Percentiles rank a stretch among this genome's conserved stretches.
Evolutionary conservation across 2,329 filamentous ascomycete species (phyloP).

Genomic region (Escovopsis sp.): DNA sequence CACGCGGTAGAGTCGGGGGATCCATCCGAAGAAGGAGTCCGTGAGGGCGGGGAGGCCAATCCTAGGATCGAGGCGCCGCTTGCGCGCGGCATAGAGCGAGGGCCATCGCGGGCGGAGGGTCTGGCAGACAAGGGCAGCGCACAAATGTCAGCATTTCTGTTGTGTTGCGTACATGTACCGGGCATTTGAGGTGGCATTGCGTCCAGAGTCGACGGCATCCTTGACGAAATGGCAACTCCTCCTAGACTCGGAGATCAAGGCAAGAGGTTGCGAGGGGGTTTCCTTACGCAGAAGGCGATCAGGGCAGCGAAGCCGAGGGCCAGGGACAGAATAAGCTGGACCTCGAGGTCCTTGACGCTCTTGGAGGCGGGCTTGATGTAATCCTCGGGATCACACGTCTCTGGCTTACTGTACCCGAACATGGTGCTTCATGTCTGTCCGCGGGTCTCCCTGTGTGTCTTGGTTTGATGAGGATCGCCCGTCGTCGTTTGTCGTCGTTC

Average conservation of each 20-base stretch:
- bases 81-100: slow-evolving; percentile 75
- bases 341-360: slow-evolving; percentile 30
- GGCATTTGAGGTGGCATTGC: too few relatives aligned
- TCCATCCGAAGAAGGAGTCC: slow-evolving; percentile 83
- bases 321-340: slow-evolving; percentile 61
- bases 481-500: background rate
- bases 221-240: too few relatives aligned
- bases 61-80: slow-evolving; percentile 49
- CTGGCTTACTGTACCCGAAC: slow-evolving; percentile 6
- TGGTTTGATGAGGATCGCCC: background rate
- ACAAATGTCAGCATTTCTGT: background rate
- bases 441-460: background rate
- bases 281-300: slow-evolving; percentile 60
- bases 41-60: slow-evolving; percentile 62
- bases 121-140: slow-evolving; percentile 26
- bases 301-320: slow-evolving; percentile 57
- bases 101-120: slow-evolving; percentile 84
- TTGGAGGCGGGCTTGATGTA: slow-evolving; percentile 13
- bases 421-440: slow-evolving; percentile 5
- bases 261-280: too few relatives aligned
- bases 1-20: slow-evolving; percentile 68
- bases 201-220: too few relatives aligned
- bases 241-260: too few relatives aligned
- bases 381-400: slow-evolving; percentile 11
- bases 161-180: too few relatives aligned